phyloP scores from a whole-genome alignment of 805 yeast genomes.

The Schizosaccharomyces japonicus region DNA sequence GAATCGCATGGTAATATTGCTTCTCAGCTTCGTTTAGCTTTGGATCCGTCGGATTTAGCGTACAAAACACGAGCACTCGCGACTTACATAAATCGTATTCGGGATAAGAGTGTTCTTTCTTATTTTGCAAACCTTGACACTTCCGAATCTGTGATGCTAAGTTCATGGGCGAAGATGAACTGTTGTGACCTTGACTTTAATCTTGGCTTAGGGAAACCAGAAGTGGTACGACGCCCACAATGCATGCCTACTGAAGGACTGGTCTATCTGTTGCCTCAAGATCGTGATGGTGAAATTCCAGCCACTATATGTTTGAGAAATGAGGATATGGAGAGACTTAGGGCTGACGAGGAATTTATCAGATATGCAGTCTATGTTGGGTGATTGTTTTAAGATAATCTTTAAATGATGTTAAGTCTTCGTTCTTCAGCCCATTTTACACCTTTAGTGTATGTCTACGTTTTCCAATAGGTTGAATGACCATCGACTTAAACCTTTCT shows the following conservation, averaged over 20 bases:
- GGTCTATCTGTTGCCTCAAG: slow-evolving; percentile 8
- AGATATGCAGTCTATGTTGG: slow-evolving; percentile 7
- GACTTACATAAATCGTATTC: neutral
- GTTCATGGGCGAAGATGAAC: slow-evolving; percentile 9
- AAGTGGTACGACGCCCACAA: slow-evolving; percentile 7
- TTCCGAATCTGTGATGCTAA: neutral
- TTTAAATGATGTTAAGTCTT: too few species aligned
- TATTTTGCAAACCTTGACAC: neutral
- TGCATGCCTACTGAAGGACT: slow-evolving; percentile 8
- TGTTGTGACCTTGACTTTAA: slow-evolving; percentile 8
- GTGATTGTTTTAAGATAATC: too few species aligned
- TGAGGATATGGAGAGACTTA: slow-evolving; percentile 6
- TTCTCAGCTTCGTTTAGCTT: too few species aligned
- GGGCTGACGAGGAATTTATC: slow-evolving; percentile 4
- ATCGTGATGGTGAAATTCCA: slow-evolving; percentile 8
- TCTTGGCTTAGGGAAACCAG: slow-evolving; percentile 9
- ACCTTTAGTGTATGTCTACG: too few species aligned
- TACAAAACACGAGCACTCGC: neutral
- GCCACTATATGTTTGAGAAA: slow-evolving; percentile 6
- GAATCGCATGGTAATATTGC: neutral
- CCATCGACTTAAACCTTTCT: too few species aligned
- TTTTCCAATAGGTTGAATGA: too few species aligned
- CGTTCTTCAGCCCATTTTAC: too few species aligned
- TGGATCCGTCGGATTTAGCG: too few species aligned
- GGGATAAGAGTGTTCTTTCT: neutral